phyloP scores from a whole-genome alignment of 495 filamentous ascomycete genomes.

The Thermochaetoides thermophila region DNA sequence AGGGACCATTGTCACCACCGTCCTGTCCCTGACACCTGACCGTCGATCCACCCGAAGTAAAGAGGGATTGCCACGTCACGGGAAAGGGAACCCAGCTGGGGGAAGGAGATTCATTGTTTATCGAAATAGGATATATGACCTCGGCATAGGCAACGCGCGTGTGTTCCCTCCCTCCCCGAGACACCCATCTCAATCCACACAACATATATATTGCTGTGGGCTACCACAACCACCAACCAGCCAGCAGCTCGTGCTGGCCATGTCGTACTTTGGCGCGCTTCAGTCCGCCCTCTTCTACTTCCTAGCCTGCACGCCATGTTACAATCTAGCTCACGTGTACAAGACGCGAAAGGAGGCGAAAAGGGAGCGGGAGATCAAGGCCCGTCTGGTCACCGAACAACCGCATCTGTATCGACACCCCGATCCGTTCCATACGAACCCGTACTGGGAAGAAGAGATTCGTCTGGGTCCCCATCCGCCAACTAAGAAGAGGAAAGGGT shows the following conservation, averaged over 20 bases:
- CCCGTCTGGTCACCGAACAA: slow-evolving; percentile 45
- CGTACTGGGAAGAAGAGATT: slow-evolving; percentile 77
- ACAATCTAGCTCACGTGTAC: slow-evolving; percentile 43
- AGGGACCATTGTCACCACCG: too few species aligned
- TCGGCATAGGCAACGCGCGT: too few species aligned
- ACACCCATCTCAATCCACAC: too few species aligned
- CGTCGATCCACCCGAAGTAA: too few species aligned
- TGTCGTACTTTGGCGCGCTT: slow-evolving; percentile 39
- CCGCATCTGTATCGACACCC: slow-evolving; percentile 65
- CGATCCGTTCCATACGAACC: slow-evolving; percentile 67
- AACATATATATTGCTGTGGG: too few species aligned
- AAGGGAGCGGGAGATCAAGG: slow-evolving; percentile 42
- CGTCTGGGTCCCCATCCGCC: slow-evolving; percentile 59
- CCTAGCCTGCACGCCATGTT: slow-evolving; percentile 68
- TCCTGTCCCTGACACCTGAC: too few species aligned
- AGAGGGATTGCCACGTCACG: too few species aligned
- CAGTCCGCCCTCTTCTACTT: slow-evolving; percentile 85
- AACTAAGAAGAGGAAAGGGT: slow-evolving; percentile 41
- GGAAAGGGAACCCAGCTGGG: too few species aligned
- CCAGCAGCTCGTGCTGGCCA: slow-evolving; percentile 13
- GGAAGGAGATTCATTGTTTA: too few species aligned
- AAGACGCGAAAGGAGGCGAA: slow-evolving; percentile 53
- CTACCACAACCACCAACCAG: neutral
- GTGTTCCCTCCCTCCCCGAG: too few species aligned
- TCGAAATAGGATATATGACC: too few species aligned